These are phyloP conservation scores for Phialophora expanda DNA, from an alignment of 2,329 filamentous ascomycete genomes.

Conservation along the genomic window DNA sequence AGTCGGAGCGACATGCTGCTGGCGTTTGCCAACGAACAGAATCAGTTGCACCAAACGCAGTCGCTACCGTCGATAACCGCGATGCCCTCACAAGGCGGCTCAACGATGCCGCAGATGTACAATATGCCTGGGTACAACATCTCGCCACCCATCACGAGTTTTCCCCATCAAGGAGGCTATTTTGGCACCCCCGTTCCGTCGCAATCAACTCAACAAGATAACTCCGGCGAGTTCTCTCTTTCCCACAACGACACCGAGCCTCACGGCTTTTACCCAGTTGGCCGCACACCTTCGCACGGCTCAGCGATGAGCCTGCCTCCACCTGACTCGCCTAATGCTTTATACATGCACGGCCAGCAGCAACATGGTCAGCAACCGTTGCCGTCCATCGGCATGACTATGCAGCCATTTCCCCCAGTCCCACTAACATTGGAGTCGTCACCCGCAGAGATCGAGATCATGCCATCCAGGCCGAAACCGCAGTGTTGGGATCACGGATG, in stretches of 20 bases:
- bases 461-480: slow-evolving; percentile 74
- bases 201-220: slow-evolving; percentile 19
- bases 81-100: slow-evolving; percentile 24
- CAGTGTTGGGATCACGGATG: slow-evolving; percentile 98
- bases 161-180: slow-evolving; percentile 23
- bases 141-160: slow-evolving; percentile 26
- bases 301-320: slow-evolving; percentile 29
- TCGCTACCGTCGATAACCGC: slow-evolving; percentile 31
- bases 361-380: slow-evolving; percentile 26
- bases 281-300: slow-evolving; percentile 25
- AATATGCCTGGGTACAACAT: slow-evolving; percentile 28
- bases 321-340: slow-evolving; percentile 23
- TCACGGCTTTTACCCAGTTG: slow-evolving; percentile 27
- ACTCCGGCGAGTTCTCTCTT: slow-evolving; percentile 14
- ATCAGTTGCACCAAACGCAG: slow-evolving; percentile 29
- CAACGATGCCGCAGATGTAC: slow-evolving; percentile 27
- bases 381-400: slow-evolving; percentile 27
- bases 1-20: slow-evolving; percentile 36
- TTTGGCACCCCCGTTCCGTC: slow-evolving; percentile 20
- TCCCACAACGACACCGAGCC: slow-evolving; percentile 19
- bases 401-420: slow-evolving; percentile 32
- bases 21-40: slow-evolving; percentile 36
- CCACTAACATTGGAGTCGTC: slow-evolving; percentile 36
- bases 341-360: slow-evolving; percentile 25
- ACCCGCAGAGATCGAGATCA: slow-evolving; percentile 34